Conservation (phyloP, 2,329 filamentous ascomycete species). For the Diaporthe sp. region DNA sequence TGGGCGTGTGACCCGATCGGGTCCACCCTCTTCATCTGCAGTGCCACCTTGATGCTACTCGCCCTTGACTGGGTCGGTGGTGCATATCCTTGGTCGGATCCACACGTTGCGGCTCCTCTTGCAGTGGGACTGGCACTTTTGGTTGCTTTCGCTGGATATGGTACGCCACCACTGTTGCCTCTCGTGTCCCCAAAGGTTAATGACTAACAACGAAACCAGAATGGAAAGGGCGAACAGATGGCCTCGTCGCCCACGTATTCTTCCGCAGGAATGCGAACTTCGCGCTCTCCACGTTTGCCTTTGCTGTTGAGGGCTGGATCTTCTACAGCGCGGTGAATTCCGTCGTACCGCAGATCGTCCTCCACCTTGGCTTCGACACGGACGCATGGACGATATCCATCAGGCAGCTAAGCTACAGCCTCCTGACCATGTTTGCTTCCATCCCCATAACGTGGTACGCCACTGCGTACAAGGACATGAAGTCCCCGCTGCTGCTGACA, state of each 20-base stretch:
- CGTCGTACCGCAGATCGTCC: slow-evolving; percentile 62
- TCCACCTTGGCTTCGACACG: slow-evolving; percentile 63
- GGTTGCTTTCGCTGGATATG: slow-evolving; percentile 55
- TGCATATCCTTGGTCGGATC: slow-evolving; percentile 55
- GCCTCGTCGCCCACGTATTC: slow-evolving; percentile 69
- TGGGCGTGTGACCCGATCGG: slow-evolving; percentile 65
- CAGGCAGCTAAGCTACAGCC: slow-evolving; percentile 60
- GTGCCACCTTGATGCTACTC: slow-evolving; percentile 59
- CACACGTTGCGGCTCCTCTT: slow-evolving; percentile 57
- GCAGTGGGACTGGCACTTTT: slow-evolving; percentile 58
- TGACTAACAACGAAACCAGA: slow-evolving; percentile 51
- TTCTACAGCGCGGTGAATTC: slow-evolving; percentile 68
- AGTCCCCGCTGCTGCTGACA: slow-evolving; percentile 60
- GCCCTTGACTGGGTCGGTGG: slow-evolving; percentile 62
- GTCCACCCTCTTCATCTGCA: slow-evolving; percentile 57
- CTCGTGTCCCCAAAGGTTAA: neutral
- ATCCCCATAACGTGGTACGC: slow-evolving; percentile 61
- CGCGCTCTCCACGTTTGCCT: slow-evolving; percentile 66
- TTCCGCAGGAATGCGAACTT: slow-evolving; percentile 68
- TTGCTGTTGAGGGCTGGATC: slow-evolving; percentile 71
- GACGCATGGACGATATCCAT: slow-evolving; percentile 62
- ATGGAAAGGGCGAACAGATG: slow-evolving; percentile 67
- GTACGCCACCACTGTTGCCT: slow-evolving; percentile 47
- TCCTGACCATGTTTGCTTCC: slow-evolving; percentile 56
- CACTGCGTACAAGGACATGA: slow-evolving; percentile 63